Conservation (phyloP, 139 green algal species). For the Microglena sp. region DNA sequence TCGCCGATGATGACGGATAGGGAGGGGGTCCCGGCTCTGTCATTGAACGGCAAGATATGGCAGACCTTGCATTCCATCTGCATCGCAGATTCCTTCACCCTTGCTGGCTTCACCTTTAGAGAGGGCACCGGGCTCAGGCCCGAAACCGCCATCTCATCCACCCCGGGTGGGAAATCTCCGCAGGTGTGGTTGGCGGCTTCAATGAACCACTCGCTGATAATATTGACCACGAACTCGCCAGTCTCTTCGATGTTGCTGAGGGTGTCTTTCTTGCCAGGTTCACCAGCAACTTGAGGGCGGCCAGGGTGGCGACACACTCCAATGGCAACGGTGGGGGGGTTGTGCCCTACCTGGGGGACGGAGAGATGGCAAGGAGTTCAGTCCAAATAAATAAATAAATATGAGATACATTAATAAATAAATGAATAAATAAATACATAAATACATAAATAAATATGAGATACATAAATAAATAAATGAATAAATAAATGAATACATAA, state of each 20-base stretch:
- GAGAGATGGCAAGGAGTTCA: no score
- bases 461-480: no score
- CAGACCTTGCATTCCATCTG: conserved; percentile 81
- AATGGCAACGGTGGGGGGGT: conserved; percentile 61
- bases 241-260: conserved; percentile 84
- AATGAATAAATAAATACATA: no score
- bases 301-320: conserved; percentile 32
- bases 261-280: conserved; percentile 73
- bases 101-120: conserved; percentile 52
- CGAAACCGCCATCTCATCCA: conserved; percentile 73
- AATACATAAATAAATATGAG: no score
- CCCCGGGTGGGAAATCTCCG: conserved; percentile 56
- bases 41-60: conserved; percentile 51
- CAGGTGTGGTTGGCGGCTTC: conserved; percentile 92
- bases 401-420: not conserved
- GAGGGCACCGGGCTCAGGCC: conserved; percentile 68
- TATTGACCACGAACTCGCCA: conserved; percentile 79
- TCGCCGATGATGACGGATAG: conserved; percentile 71
- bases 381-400: no score
- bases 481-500: no score
- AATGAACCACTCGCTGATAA: conserved; percentile 94
- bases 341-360: conserved; percentile 43
- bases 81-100: conserved; percentile 74
- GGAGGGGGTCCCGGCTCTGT: conserved; percentile 26
- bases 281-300: conserved; percentile 18